These are phyloP conservation scores for Schwanniomyces vanrijiae DNA, from an alignment of 805 yeast species.

Conservation along the genomic window DNA sequence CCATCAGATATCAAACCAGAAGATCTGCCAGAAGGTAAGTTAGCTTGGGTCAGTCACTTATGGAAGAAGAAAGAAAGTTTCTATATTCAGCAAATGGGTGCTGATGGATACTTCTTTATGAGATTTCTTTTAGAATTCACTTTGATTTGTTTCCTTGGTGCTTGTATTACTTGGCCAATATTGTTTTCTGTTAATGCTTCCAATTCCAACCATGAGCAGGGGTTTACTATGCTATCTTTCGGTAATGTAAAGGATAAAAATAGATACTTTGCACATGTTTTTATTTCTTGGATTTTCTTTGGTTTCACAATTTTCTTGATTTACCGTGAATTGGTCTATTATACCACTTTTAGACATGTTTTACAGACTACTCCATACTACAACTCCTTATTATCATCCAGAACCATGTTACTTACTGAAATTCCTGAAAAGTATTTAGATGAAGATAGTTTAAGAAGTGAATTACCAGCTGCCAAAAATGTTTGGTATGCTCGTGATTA, in stretches of 20 bases:
- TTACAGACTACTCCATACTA: constrained; percentile 71
- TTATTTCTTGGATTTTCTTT: constrained; percentile 72
- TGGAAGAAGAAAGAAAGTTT: constrained; percentile 58
- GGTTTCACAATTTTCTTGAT: constrained; percentile 65
- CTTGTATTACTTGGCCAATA: constrained; percentile 62
- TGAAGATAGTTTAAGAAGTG: constrained; percentile 51
- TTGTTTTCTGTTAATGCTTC: constrained; percentile 75
- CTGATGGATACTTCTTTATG: constrained; percentile 76
- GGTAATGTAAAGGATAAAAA: constrained; percentile 63
- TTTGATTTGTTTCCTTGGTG: constrained; percentile 51
- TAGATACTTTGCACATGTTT: constrained; percentile 72
- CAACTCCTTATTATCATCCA: constrained; percentile 65
- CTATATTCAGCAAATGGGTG: constrained; percentile 66
- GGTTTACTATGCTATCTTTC: constrained; percentile 65
- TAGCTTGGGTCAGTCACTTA: constrained; percentile 56
- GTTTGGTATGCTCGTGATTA: constrained; percentile 67
- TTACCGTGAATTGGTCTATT: constrained; percentile 73
- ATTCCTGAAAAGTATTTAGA: constrained; percentile 49
- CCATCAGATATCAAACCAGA: constrained; percentile 47
- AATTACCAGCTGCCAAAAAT: constrained; percentile 62
- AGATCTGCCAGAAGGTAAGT: constrained; percentile 43
- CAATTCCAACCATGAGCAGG: constrained; percentile 53
- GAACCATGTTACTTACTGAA: constrained; percentile 73
- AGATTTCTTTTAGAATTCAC: constrained; percentile 62
- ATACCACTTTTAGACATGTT: constrained; percentile 70